Percentiles rank a stretch among this genome's conserved stretches.
These are phyloP conservation scores for Chionographis japonica DNA, from an alignment of 106 monocot genomes.

Conservation along the genomic window DNA sequence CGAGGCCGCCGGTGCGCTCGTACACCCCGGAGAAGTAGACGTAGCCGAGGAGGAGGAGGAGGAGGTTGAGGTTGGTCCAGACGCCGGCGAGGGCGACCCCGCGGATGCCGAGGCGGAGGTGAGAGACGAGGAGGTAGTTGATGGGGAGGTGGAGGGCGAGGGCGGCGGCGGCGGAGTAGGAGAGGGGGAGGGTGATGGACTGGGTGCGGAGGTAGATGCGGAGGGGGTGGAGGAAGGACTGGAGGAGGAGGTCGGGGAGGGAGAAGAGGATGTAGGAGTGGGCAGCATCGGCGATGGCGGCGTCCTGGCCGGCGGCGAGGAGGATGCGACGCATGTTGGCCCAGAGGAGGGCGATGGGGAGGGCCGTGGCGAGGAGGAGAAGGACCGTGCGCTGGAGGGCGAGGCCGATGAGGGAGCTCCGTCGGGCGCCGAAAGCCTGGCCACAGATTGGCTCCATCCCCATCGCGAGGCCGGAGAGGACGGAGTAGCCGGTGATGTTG, in stretches of 20 bases:
- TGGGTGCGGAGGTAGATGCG: slow-evolving; percentile 47
- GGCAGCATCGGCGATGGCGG: slow-evolving; percentile 24
- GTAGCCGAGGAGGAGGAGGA: slow-evolving; percentile 25
- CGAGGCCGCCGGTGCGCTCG: slow-evolving; percentile 8
- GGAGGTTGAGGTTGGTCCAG: slow-evolving; percentile 33
- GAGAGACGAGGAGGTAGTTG: slow-evolving; percentile 32
- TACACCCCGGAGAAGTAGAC: slow-evolving; percentile 29
- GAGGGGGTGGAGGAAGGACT: slow-evolving; percentile 41
- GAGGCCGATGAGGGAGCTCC: slow-evolving; percentile 7
- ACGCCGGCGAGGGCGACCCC: slow-evolving; percentile 54
- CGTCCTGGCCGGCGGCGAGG: slow-evolving; percentile 31
- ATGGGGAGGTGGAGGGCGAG: slow-evolving; percentile 33
- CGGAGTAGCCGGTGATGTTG: slow-evolving; percentile 46
- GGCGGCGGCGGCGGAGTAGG: slow-evolving; percentile 16
- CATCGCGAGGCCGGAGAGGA: slow-evolving; percentile 39
- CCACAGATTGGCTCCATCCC: slow-evolving; percentile 49
- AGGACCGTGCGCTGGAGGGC: slow-evolving; percentile 30
- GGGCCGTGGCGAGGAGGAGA: slow-evolving; percentile 28
- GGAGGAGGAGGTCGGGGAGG: slow-evolving; percentile 48
- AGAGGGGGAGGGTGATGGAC: slow-evolving; percentile 36
- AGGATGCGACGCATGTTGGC: slow-evolving; percentile 33
- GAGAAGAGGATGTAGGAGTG: slow-evolving; percentile 34
- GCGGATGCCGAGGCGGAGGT: slow-evolving; percentile 31
- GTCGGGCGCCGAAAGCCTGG: slow-evolving; percentile 41
- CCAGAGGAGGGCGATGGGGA: slow-evolving; percentile 42